Evolutionary conservation across 768 basidiomycete species (phyloP), one percentile per base, ranked within the genome.

Genomic region (Rickenella mellea): DNA sequence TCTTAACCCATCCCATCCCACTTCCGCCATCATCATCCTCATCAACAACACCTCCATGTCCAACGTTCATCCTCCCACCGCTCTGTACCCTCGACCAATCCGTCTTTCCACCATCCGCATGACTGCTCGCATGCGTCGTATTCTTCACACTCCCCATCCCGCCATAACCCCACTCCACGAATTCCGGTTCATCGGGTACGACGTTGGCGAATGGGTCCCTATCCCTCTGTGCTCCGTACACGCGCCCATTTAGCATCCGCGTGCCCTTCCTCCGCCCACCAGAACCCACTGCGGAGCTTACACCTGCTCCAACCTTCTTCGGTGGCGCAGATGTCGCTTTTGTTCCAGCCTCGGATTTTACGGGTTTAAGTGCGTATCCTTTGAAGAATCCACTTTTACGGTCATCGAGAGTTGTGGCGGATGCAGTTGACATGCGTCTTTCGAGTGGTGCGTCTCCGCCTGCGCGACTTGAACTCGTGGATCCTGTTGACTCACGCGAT

Each of bases 81-180:
- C 55, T 48, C 50, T 54, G 51, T 14, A 55, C 45, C 40, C 51
- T 44, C 44, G 43, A 35, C 42, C 42, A 17, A 47, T 40, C 39
- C 15, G 29, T 33, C 38, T 41, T 26, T 11, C 22, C 47, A 22
- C 43, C 44, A 4, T 31, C 36, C 24, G 48, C 58, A n/a, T n/a
- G 55, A 25, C 54, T 58, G 15, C 52, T 59, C 24, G 55, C 46
- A 8, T 51, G 60, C 4, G 40, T 51, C 12, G 58, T 54, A 19
- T 52, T 54, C 2, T 54, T 39, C 1, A 69, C 68, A 27, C 71
- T 73, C 21, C 89, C 89, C 81, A 90, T 82, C 2, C 85, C 85
- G 25, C 85, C 85, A 44, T 83, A 86, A 0, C 90, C 90, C 90
- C 90, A 93, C 59, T 93, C 90, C 12, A 90, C 86, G 51, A 93